A percentile compares a stretch with the other conserved stretches of the same genome.
Evolutionary conservation across 768 basidiomycete genomes (phyloP).

Genomic region (Pleurotus salmoneostramineus): DNA sequence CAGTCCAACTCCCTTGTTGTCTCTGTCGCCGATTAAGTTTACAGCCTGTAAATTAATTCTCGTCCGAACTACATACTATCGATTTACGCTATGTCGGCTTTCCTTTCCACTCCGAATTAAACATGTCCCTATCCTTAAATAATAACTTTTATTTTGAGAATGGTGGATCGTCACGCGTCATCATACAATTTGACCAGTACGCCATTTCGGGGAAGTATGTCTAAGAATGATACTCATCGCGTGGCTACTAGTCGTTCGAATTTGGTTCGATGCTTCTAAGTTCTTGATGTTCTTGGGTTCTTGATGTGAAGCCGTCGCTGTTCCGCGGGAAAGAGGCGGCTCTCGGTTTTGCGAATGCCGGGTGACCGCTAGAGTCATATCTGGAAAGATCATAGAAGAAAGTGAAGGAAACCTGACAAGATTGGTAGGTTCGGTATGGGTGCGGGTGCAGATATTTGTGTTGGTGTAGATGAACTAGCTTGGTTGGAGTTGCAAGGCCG

Average conservation of each 20-base stretch:
- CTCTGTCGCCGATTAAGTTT: neutral
- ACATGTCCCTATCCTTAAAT: neutral
- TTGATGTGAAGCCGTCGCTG: neutral
- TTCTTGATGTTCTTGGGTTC: neutral
- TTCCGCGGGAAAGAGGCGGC: neutral
- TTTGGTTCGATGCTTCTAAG: too few species aligned
- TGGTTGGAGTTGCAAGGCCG: neutral
- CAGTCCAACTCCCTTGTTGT: neutral
- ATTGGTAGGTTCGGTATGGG: neutral
- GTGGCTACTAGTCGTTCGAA: too few species aligned
- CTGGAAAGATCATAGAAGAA: neutral
- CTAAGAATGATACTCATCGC: too few species aligned
- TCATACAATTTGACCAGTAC: too few species aligned
- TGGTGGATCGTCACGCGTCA: too few species aligned
- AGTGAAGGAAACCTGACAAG: neutral
- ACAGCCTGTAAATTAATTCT: neutral
- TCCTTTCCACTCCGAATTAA: neutral
- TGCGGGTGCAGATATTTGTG: neutral
- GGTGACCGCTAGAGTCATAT: neutral
- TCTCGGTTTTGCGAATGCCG: neutral
- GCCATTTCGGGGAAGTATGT: too few species aligned
- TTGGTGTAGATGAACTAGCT: neutral
- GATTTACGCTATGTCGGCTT: neutral
- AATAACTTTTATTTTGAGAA: too few species aligned
- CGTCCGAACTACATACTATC: neutral